These are phyloP conservation scores for Ogataea paraovalis DNA, from an alignment of 805 yeast species.

Conservation along the genomic window DNA sequence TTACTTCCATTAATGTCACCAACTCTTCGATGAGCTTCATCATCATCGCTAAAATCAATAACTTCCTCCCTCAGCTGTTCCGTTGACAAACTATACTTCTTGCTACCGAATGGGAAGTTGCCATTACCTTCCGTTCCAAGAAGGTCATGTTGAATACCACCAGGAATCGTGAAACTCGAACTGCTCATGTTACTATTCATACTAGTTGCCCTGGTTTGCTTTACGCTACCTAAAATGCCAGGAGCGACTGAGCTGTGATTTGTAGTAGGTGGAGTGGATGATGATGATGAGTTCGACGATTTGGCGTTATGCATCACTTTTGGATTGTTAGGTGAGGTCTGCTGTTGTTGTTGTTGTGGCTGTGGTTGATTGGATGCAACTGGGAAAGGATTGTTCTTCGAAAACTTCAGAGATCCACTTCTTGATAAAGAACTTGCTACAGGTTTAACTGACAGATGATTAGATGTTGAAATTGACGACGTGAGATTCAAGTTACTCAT, in stretches of 20 bases:
- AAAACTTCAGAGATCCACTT: constrained; percentile 4
- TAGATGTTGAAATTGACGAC: background rate
- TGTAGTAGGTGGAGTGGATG: background rate
- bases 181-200: background rate
- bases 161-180: background rate
- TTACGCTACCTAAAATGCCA: background rate
- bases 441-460: background rate
- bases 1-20: background rate
- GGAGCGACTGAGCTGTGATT: background rate
- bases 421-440: constrained; percentile 3
- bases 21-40: too few relatives aligned
- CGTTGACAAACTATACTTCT: constrained; percentile 14
- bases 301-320: background rate
- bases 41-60: constrained; percentile 24
- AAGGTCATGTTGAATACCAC: background rate
- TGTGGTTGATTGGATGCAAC: constrained; percentile 2
- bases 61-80: constrained; percentile 23
- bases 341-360: constrained; percentile 1
- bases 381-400: constrained; percentile 22
- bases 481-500: background rate
- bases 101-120: constrained; percentile 2
- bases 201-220: background rate
- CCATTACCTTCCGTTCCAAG: background rate
- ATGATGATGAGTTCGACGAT: background rate
- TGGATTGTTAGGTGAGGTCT: background rate